phyloP scores from a whole-genome alignment of 2,329 filamentous ascomycete genomes.

The Nakataea oryzae region DNA sequence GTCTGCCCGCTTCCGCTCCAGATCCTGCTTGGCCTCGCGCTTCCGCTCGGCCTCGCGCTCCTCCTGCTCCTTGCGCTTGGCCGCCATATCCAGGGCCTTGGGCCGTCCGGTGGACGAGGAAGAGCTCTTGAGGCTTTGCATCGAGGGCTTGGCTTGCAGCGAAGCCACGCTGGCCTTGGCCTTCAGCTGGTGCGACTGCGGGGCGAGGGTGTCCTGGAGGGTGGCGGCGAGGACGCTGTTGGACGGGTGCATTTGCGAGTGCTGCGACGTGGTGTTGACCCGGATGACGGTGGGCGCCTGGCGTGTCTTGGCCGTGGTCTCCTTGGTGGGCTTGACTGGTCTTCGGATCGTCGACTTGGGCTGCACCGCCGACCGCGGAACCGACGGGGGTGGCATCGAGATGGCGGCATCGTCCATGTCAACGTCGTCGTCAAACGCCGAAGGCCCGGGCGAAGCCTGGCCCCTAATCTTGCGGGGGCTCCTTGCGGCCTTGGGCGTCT shows the following conservation, averaged over 20 bases:
- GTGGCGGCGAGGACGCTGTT: conserved; percentile 46
- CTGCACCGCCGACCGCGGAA: conserved; percentile 41
- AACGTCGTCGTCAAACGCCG: conserved; percentile 31
- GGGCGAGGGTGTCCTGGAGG: conserved; percentile 42
- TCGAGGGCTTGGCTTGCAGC: conserved; percentile 45
- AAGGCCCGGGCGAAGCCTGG: conserved; percentile 19
- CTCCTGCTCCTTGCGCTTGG: conserved; percentile 76
- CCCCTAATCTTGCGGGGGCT: conserved; percentile 39
- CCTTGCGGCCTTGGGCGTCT: conserved; percentile 31
- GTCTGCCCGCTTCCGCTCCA: conserved; percentile 57
- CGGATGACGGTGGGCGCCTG: conserved; percentile 62
- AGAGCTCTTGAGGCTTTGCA: conserved; percentile 54
- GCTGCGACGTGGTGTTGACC: conserved; percentile 57
- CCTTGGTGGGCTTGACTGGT: conserved; percentile 52
- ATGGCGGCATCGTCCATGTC: conserved; percentile 47
- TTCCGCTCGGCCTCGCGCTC: conserved; percentile 71
- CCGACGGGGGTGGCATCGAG: conserved; percentile 50
- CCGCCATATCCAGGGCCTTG: conserved; percentile 64
- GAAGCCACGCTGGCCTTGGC: conserved; percentile 60
- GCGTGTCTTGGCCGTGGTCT: conserved; percentile 46
- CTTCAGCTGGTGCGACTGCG: conserved; percentile 32
- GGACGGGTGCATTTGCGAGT: conserved; percentile 47
- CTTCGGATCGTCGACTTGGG: conserved; percentile 42
- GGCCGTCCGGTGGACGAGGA: conserved; percentile 53
- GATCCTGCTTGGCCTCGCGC: conserved; percentile 69